Evolutionary conservation across 140 eudicot genomes (phyloP).

Genomic region (Anethum foeniculum): DNA sequence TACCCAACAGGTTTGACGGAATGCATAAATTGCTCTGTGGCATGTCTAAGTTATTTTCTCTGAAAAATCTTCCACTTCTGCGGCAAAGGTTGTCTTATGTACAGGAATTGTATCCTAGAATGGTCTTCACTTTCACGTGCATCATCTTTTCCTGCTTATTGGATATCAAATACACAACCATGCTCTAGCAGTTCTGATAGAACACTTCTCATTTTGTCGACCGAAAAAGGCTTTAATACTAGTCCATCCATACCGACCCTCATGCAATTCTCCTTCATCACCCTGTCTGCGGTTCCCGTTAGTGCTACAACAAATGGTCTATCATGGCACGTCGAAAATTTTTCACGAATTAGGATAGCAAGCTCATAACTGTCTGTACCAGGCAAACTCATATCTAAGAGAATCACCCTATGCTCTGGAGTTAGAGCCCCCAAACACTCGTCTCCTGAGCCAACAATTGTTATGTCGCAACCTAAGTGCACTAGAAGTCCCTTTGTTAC

Average conservation of each 20-base stretch:
- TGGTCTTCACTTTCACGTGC: background rate
- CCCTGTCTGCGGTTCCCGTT: slow-evolving; percentile 48
- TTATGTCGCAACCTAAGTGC: slow-evolving; percentile 84
- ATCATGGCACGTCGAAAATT: slow-evolving; percentile 45
- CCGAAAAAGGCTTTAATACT: slow-evolving; percentile 59
- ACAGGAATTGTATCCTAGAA: slow-evolving; percentile 4
- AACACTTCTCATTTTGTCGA: slow-evolving; percentile 78
- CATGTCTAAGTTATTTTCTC: background rate
- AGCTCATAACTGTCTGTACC: slow-evolving; percentile 50
- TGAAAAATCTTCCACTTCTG: background rate
- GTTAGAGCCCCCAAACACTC: slow-evolving; percentile 60
- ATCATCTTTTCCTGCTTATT: slow-evolving; percentile 11
- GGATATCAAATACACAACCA: slow-evolving; percentile 29
- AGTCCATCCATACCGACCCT: slow-evolving; percentile 82
- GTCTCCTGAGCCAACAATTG: slow-evolving; percentile 54
- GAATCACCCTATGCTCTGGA: slow-evolving; percentile 60
- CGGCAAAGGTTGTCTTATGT: background rate
- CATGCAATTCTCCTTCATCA: slow-evolving; percentile 43
- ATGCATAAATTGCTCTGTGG: background rate
- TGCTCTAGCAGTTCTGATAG: slow-evolving; percentile 62
- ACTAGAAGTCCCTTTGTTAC: slow-evolving; percentile 68
- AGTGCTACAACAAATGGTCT: slow-evolving; percentile 65
- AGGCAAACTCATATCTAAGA: slow-evolving; percentile 52
- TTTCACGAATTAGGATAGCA: slow-evolving; percentile 52
- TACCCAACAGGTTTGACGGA: background rate